Base-by-base conservation (phyloP, 2,329 filamentous ascomycete species). In the Coniochaeta hoffmannii region DNA sequence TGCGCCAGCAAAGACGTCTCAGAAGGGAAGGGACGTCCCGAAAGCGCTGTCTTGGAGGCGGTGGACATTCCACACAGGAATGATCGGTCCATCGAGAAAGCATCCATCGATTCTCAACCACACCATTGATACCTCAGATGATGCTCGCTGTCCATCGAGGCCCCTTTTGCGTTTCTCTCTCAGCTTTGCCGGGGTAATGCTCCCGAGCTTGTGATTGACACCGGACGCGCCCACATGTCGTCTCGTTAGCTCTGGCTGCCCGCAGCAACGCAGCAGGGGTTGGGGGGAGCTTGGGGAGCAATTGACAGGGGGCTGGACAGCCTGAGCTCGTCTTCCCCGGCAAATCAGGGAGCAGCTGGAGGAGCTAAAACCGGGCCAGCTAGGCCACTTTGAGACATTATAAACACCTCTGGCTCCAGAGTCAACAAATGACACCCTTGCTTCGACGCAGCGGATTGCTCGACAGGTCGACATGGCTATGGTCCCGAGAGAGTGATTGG, bases 391-490 rank as follows among this genome's bases (percentile, higher is more conserved):
- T 50, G 14, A 44, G 53, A 52, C 19, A 32, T 36, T 52, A 55
- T 57, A 57, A 57, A 57, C 56, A 57, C 30, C 41, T 5, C 38
- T 28, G 38, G 5, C 35, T n/a, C 46, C 35, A 53, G 54, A n/a
- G 56, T 57, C 54, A 57, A 57, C 56, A 57, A 28, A 55, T 30
- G 46, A 11, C 24, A 34, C 49, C 28, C 41, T 46, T 46, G 41
- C 26, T 22, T 46, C 41, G 41, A 46, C 41, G 41, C 41, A 26
- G 41, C 19, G 24, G 19, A 26, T 24, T n/a, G n/a, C n/a, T n/a
- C n/a, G n/a, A n/a, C n/a, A n/a, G 41, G 19, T 46, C 6, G 38
- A 26, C 15, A 46, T 46, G 41, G 19, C 41, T 46, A 32, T 32
- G 7, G 30, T 8, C 35, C 28, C 38, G 49, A n/a, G 41, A 44